Evolutionary conservation across 2,329 filamentous ascomycete genomes (phyloP).

Genomic region (Pestalotiopsis sp.): DNA sequence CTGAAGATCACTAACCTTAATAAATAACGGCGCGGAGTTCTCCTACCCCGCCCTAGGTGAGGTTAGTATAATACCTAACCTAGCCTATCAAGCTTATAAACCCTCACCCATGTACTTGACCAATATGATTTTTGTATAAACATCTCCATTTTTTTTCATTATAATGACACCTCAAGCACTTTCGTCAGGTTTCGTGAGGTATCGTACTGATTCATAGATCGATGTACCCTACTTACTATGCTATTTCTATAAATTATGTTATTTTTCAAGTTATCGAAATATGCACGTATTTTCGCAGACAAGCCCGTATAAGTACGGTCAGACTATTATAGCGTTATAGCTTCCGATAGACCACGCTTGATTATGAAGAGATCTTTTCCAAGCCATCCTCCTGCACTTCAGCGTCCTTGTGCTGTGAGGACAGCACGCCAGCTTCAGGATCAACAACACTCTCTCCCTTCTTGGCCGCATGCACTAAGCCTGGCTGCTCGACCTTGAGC

Average conservation of each 20-base stretch:
- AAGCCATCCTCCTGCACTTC: conserved; percentile 6
- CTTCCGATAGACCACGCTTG: background rate
- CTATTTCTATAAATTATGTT: too few species aligned
- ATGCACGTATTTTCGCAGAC: too few species aligned
- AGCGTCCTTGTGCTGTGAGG: background rate
- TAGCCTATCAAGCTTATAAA: background rate
- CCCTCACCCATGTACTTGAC: background rate
- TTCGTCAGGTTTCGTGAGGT: too few species aligned
- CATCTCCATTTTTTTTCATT: too few species aligned
- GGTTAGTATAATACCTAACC: background rate
- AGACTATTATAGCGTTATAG: background rate
- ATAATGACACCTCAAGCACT: too few species aligned
- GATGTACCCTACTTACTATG: background rate
- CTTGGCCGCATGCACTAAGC: conserved; percentile 38
- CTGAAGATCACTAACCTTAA: background rate
- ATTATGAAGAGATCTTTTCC: background rate
- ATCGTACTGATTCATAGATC: background rate
- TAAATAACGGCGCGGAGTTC: background rate
- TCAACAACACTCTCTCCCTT: conserved; percentile 26
- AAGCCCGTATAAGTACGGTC: too few species aligned
- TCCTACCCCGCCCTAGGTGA: background rate
- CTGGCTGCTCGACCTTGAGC: conserved; percentile 62
- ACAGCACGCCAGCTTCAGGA: conserved; percentile 23
- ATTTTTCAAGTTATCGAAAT: too few species aligned
- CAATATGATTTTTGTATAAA: background rate